These are phyloP conservation scores for Ustilago sp. DNA, from an alignment of 1,284 basidiomycete genomes.

Conservation along the genomic window DNA sequence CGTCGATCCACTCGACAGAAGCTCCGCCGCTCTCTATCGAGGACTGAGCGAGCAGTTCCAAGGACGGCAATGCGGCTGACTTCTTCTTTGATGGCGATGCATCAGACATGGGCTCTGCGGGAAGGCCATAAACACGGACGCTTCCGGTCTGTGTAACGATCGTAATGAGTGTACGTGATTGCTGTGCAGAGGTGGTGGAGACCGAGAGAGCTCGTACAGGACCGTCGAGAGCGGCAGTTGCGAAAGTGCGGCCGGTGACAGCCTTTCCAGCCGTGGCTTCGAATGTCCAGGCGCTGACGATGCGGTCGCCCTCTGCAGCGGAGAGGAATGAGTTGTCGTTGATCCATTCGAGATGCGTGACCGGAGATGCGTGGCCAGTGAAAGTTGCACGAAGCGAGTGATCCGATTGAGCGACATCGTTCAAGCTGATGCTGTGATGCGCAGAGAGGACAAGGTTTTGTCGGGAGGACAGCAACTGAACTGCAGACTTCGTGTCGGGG, in stretches of 20 bases:
- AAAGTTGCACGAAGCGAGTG: conserved; percentile 32
- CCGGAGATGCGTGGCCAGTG: conserved; percentile 61
- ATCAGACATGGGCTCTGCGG: conserved; percentile 46
- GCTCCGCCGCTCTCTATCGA: conserved; percentile 20
- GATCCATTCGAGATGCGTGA: conserved; percentile 62
- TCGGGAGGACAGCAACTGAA: conserved; percentile 37
- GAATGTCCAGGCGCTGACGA: conserved; percentile 77
- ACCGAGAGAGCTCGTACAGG: conserved; percentile 66
- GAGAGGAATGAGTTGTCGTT: conserved; percentile 74
- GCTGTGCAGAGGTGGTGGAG: conserved; percentile 48
- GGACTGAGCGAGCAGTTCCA: conserved; percentile 35
- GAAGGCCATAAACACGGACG: conserved; percentile 60
- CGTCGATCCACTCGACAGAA: conserved; percentile 50
- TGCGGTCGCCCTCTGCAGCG: conserved; percentile 80
- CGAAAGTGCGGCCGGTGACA: conserved; percentile 42
- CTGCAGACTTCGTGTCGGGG: conserved; percentile 46
- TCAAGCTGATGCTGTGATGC: conserved; percentile 58
- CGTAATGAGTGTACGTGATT: conserved; percentile 68
- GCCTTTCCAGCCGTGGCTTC: conserved; percentile 56
- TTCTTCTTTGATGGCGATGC: conserved; percentile 47
- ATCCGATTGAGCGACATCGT: conserved; percentile 22
- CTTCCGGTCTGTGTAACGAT: conserved; percentile 68
- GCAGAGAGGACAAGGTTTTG: conserved; percentile 44
- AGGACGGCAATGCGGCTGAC: conserved; percentile 42
- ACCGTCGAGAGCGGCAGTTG: conserved; percentile 69